Conservation (phyloP, 495 filamentous ascomycete species). For the Penicillium waksmanii region DNA sequence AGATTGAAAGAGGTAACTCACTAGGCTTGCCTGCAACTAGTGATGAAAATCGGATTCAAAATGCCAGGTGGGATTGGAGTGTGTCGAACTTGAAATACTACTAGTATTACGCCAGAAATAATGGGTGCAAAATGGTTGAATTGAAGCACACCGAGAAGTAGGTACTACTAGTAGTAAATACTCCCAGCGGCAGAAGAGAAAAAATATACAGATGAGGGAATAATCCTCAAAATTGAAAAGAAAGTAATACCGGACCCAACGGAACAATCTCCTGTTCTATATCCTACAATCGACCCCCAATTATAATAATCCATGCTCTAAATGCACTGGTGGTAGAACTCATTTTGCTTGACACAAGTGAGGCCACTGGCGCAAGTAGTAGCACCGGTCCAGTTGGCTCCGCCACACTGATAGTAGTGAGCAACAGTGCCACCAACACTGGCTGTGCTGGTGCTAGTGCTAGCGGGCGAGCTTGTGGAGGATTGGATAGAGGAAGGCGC, state of each 20-base stretch:
- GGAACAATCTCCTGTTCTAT: neutral
- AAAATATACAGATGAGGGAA: constrained; percentile 13
- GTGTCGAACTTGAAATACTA: neutral
- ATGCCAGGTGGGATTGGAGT: neutral
- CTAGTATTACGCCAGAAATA: too few relatives aligned
- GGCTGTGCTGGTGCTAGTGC: constrained; percentile 21
- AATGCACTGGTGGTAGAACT: constrained; percentile 58
- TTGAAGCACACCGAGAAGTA: constrained; percentile 6
- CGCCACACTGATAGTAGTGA: constrained; percentile 55
- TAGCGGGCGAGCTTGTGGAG: constrained; percentile 25
- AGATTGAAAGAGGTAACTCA: too few relatives aligned
- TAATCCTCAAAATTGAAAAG: neutral
- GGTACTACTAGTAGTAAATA: neutral
- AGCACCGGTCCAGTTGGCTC: constrained; percentile 50
- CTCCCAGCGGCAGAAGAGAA: neutral
- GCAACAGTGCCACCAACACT: constrained; percentile 27
- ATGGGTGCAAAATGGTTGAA: constrained; percentile 2
- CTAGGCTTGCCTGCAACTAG: too few relatives aligned
- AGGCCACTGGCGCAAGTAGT: constrained; percentile 50
- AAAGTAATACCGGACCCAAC: constrained; percentile 9
- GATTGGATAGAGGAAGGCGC: constrained; percentile 23
- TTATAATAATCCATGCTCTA: constrained; percentile 20
- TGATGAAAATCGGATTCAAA: neutral
- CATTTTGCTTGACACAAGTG: constrained; percentile 49
- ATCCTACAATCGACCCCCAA: neutral